Evolutionary conservation across 257 asterid species (phyloP).

Genomic region (Jacaranda copaia): DNA sequence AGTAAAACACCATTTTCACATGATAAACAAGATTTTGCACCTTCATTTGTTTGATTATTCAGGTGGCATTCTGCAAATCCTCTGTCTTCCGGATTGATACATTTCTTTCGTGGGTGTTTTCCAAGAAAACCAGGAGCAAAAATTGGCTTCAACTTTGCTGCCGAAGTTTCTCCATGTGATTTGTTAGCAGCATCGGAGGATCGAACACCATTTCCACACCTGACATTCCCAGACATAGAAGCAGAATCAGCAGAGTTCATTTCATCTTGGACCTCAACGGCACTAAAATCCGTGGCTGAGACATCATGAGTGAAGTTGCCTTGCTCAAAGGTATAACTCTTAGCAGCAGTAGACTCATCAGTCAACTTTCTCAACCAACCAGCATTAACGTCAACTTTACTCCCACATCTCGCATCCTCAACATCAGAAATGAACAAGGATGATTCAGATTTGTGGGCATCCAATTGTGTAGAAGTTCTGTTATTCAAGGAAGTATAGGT

Average conservation of each 20-base stretch:
- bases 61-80: conserved; percentile 29
- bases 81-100: conserved; percentile 34
- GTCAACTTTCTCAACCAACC: conserved; percentile 21
- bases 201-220: conserved; percentile 27
- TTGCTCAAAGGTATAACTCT: conserved; percentile 34
- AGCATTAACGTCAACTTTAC: conserved; percentile 3
- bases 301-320: conserved; percentile 32
- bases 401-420: conserved; percentile 42
- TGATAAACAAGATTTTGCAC: conserved; percentile 27
- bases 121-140: conserved; percentile 72
- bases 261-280: conserved; percentile 29
- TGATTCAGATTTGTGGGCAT: conserved; percentile 5
- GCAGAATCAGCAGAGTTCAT: conserved; percentile 30
- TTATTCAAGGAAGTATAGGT: conserved; percentile 21
- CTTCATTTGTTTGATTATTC: conserved; percentile 32
- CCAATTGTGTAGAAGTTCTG: conserved; percentile 10
- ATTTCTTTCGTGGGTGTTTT: conserved; percentile 48
- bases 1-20: conserved; percentile 41
- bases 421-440: conserved; percentile 39
- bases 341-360: conserved; percentile 37
- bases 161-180: conserved; percentile 38
- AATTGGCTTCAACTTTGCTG: conserved; percentile 58
- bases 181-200: conserved; percentile 34
- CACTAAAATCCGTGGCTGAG: conserved; percentile 31
- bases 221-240: conserved; percentile 30